These are phyloP conservation scores for Pyrenophora tritici-repentis DNA, from an alignment of 2,329 filamentous ascomycete genomes.

Conservation along the genomic window DNA sequence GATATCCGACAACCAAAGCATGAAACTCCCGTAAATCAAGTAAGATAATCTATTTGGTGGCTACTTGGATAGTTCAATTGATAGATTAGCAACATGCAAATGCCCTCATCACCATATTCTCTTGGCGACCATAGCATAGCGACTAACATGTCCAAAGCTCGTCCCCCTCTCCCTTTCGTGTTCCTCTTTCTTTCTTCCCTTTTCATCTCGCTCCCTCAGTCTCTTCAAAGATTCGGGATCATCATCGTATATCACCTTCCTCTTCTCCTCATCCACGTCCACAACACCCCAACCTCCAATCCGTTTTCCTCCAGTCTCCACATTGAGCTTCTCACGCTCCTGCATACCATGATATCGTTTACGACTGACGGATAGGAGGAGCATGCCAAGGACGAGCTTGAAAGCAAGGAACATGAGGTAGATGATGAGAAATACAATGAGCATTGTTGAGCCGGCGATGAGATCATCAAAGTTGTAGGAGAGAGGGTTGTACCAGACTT, in stretches of 20 bases:
- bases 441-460: conserved; percentile 79
- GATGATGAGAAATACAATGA: conserved; percentile 80
- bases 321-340: conserved; percentile 59
- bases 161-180: conserved; percentile 56
- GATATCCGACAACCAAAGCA: not conserved
- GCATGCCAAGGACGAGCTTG: conserved; percentile 88
- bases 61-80: too few species aligned
- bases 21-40: too few species aligned
- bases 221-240: conserved; percentile 71
- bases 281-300: conserved; percentile 83
- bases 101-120: conserved; percentile 77
- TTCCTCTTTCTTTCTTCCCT: conserved; percentile 64
- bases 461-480: conserved; percentile 70
- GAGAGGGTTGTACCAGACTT: conserved; percentile 35
- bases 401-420: conserved; percentile 82
- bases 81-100: not conserved
- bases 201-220: conserved; percentile 65
- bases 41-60: too few species aligned
- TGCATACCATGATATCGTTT: conserved; percentile 84
- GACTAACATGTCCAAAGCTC: conserved; percentile 68
- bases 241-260: conserved; percentile 84
- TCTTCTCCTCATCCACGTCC: conserved; percentile 86
- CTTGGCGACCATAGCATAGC: conserved; percentile 96
- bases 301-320: conserved; percentile 73
- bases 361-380: conserved; percentile 77